Evolutionary conservation across 1,284 basidiomycete species (phyloP).

Genomic region (Kwoniella shivajii): DNA sequence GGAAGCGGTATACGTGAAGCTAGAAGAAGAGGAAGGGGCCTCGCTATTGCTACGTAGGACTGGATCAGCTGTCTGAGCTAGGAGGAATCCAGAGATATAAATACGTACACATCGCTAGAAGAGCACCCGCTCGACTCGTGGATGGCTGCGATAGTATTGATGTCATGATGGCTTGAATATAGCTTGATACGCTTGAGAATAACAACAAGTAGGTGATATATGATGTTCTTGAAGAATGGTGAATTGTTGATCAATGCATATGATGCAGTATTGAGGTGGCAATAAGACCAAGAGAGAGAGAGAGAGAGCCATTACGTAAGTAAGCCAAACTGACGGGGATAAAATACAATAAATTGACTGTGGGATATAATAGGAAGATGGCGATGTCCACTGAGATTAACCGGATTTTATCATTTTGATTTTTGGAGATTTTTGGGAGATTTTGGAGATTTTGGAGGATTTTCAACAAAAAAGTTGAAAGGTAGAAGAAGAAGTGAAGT

Average conservation of each 20-base stretch:
- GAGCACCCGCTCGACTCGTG: slow-evolving; percentile 37
- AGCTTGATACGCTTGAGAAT: background rate
- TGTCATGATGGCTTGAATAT: slow-evolving; percentile 18
- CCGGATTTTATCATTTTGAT: slow-evolving; percentile 2
- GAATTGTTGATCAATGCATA: too few species aligned
- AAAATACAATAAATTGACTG: slow-evolving; percentile 16
- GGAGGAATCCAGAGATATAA: background rate
- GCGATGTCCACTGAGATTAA: background rate
- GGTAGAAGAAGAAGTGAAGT: background rate
- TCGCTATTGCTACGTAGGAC: slow-evolving; percentile 8
- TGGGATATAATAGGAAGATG: slow-evolving; percentile 14
- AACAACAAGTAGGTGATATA: background rate
- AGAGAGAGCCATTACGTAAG: too few species aligned
- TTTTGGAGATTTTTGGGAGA: background rate
- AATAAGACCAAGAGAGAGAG: too few species aligned
- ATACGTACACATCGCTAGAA: slow-evolving; percentile 31
- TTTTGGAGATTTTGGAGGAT: background rate
- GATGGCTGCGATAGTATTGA: slow-evolving; percentile 38
- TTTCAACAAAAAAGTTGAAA: too few species aligned
- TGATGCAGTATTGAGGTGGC: too few species aligned
- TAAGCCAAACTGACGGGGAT: too few species aligned
- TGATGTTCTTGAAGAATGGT: background rate
- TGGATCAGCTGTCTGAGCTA: background rate
- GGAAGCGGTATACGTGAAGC: slow-evolving; percentile 4
- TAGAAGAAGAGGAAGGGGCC: slow-evolving; percentile 2